Evolutionary conservation across 495 filamentous ascomycete species (phyloP), one percentile per base, ranked within the genome.

Genomic region (Mycothermus thermophilus): DNA sequence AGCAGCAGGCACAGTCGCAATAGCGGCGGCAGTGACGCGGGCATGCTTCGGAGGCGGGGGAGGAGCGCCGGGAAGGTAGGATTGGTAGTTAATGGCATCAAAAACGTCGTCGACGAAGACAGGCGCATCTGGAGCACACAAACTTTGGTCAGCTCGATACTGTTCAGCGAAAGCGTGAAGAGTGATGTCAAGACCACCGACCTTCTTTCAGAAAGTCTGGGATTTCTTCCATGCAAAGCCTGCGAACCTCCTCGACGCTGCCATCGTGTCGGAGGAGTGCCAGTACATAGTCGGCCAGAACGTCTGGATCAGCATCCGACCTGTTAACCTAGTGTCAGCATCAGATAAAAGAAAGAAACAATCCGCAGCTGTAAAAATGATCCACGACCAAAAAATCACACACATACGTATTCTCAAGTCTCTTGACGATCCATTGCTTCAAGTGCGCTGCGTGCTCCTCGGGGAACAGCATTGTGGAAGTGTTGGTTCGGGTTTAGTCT

Each of bases 261-360:
- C 80, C 81, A 46, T 94, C 84, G 34, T 83, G 76, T 36, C 74
- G 74, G 21, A 94, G 65, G 8, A 97, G 73, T n/a, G 88, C 88
- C 20, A 95, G 63, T 0, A 97, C 83, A 50, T 95, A 97, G 51
- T 97, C 90, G 20, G 86, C 87, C 11, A 97, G 78, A 3, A 97
- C 84, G 48, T 94, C 86, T 19, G 84, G 77, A 55, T 97, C 90
- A 30, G 87, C 90, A 55, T 95, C 90, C 10, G 86, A 93, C 37
- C 84, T 93, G 40, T 7, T 47, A 12, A 18, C 22, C 6, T 25
- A n/a, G n/a, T n/a, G n/a, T n/a, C n/a, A n/a, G n/a, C n/a, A n/a
- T n/a, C n/a, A n/a, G n/a, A n/a, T n/a, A n/a, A n/a, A n/a, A n/a
- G n/a, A 30, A 18, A 19, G n/a, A 25, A 5, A 15, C n/a, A 8